Base-by-base conservation (phyloP, 2,329 filamentous ascomycete species). In the Botrytis aclada region DNA sequence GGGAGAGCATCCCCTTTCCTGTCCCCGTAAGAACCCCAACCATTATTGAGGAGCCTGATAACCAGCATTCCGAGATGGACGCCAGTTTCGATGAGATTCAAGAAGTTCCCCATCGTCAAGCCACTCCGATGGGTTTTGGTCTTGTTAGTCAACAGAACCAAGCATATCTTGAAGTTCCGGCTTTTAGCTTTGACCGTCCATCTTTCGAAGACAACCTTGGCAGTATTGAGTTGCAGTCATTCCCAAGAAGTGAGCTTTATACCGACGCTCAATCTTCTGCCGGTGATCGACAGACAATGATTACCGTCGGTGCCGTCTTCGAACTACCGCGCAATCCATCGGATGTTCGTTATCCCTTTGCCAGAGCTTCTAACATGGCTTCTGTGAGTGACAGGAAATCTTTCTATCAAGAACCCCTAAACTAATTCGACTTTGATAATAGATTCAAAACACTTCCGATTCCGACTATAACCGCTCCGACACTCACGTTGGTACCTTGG, bases 301-400 rank as follows among this genome's bases (percentile, higher is more conserved):
- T 69, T n/a, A 69, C 16, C 14, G 65, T 69, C 10, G 65, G 65
- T 25, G 65, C 65, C 8, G 25, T 69, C 0, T 69, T 69, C 0
- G 25, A 69, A 14, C 25, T 66, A n/a, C 37, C 37, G 14, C 7
- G 37, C 34, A 39, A 18, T 25, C 37, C 60, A 8, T 39, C 34
- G 22, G 60, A 66, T 18, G 14, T 37, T 51, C 20, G 32, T 14
- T n/a, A 43, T 47, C 45, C 32, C 9, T 34, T 37, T 66, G 16
- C 64, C 64, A 54, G 64, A 66, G 64, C 64, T 66, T 39, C 45
- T 66, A 20, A 66, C 3, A 54, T 18, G 34, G 64, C 45, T 66
- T 39, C 45, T 54, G 64, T 66, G 64, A 66, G 64, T 54, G 16
- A n/a, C 16, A 12, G 2, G 20, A 9, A 5, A 9, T 22, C 45